Conservation (phyloP, 345 rosid genomes). For the Populus tremula region DNA sequence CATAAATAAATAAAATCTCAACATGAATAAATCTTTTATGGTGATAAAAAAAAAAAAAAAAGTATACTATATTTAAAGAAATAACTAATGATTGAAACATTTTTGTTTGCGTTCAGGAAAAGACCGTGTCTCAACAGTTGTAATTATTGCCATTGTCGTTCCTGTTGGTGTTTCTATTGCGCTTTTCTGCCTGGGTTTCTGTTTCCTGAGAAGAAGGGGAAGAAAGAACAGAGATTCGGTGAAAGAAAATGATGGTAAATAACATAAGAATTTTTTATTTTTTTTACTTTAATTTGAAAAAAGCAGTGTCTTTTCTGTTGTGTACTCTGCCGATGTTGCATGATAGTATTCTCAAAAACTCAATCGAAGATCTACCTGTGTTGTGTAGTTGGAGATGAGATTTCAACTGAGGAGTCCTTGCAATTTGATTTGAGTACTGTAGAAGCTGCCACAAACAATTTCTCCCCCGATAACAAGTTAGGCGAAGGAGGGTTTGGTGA, state of each 20-base stretch:
- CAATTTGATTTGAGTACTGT: constrained; percentile 42
- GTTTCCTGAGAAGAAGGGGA: constrained; percentile 29
- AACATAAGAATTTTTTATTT: too few relatives aligned
- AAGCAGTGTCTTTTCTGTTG: neutral
- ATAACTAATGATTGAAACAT: neutral
- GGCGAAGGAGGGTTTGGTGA: constrained; percentile 76
- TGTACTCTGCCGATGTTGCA: neutral
- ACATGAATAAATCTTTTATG: too few relatives aligned
- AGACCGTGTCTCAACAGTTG: constrained; percentile 18
- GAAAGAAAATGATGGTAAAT: constrained; percentile 37
- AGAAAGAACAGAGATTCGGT: constrained; percentile 24
- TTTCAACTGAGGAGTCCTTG: constrained; percentile 38
- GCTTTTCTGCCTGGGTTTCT: constrained; percentile 29
- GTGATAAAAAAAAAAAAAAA: too few relatives aligned
- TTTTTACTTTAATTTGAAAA: too few relatives aligned
- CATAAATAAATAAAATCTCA: too few relatives aligned
- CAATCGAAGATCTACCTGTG: neutral
- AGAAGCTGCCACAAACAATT: constrained; percentile 45
- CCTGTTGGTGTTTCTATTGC: constrained; percentile 21
- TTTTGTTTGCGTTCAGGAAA: constrained; percentile 22
- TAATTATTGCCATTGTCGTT: constrained; percentile 30
- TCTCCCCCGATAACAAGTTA: constrained; percentile 49
- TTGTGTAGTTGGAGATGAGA: constrained; percentile 34
- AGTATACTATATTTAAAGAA: too few relatives aligned
- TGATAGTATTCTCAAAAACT: neutral